Evolutionary conservation across 139 green algal species (phyloP), one percentile per base, ranked within the genome.

Genomic region (Asterochloris sp.): DNA sequence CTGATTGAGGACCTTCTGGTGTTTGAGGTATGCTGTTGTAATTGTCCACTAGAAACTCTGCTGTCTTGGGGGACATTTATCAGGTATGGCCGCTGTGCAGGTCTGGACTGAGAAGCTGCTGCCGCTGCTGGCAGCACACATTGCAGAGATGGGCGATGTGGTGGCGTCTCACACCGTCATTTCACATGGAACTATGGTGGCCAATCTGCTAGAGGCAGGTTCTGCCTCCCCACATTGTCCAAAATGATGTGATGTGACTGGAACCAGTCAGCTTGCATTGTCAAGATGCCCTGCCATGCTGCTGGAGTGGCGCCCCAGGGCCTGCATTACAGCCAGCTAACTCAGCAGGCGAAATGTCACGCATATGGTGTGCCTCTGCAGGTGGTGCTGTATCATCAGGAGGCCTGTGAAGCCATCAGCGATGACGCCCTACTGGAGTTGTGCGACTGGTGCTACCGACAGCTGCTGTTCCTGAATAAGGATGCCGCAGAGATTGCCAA

Each of bases 141-240:
- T 97, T 74, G 91, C 90, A 9, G 62, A 88, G 0, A 76, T 84
- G 13, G 83, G 93, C 13, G 88, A 94, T 85, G 83, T 78, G 0
- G 66, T 93, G n/a, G 88, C 83, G 0, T 76, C 79, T 12, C 97
- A 96, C 86, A 79, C 92, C 74, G 82, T 95, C 66, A 78, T 95
- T 12, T 94, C 94, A 77, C 92, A 96, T 69, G 93, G 97, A 84
- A 85, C 89, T 13, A 82, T 85, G 21, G 63, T 96, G 13, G 90
- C 90, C 28, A 98, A 97, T 87, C 86, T 98, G 76, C 86, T 98
- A 12, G 92, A 97, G 92, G 90, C 95, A 67, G 0, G 60, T 64
- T n/a, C n/a, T 8, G 13, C n/a, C 38, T 54, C 69, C 38, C 28
- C 14, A 12, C 38, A 0, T 62, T 26, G 23, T 38, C 8, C 47